Conservation (phyloP, 2,329 filamentous ascomycete species). For the Xylariaceae sp. region DNA sequence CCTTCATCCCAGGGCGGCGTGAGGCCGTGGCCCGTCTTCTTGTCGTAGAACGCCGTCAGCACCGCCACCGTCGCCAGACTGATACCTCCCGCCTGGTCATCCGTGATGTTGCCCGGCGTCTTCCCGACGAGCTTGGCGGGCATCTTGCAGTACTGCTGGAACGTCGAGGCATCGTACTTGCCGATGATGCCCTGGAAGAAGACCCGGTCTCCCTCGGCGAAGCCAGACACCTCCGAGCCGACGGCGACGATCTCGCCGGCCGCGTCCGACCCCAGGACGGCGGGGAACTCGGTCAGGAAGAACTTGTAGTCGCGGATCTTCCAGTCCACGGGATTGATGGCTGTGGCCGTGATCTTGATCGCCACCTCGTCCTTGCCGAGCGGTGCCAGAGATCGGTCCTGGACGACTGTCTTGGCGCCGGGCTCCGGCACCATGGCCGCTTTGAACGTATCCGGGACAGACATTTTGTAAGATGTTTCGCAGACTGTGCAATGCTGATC, state of each 20-base stretch:
- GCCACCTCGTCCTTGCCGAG: constrained; percentile 8
- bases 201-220: constrained; percentile 22
- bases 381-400: constrained; percentile 12
- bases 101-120: constrained; percentile 24
- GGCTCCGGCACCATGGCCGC: constrained; percentile 9
- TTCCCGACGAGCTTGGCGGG: constrained; percentile 27
- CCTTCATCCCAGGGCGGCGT: constrained; percentile 25
- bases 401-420: constrained; percentile 10
- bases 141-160: constrained; percentile 34
- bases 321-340: constrained; percentile 33
- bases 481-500: too few relatives aligned
- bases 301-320: constrained; percentile 27
- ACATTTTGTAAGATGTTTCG: too few relatives aligned
- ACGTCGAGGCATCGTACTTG: constrained; percentile 26
- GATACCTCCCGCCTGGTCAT: constrained; percentile 27
- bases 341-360: constrained; percentile 19
- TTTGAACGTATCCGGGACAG: constrained; percentile 12
- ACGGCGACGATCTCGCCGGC: constrained; percentile 15
- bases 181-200: constrained; percentile 32
- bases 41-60: constrained; percentile 19
- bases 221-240: constrained; percentile 14
- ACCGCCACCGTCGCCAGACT: constrained; percentile 18
- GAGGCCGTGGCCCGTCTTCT: constrained; percentile 18
- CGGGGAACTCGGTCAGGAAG: constrained; percentile 15
- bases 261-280: constrained; percentile 21